Percentiles rank a stretch among this genome's conserved stretches.
Conservation (phyloP, 2,329 filamentous ascomycete genomes). For the Beauveria sp. region DNA sequence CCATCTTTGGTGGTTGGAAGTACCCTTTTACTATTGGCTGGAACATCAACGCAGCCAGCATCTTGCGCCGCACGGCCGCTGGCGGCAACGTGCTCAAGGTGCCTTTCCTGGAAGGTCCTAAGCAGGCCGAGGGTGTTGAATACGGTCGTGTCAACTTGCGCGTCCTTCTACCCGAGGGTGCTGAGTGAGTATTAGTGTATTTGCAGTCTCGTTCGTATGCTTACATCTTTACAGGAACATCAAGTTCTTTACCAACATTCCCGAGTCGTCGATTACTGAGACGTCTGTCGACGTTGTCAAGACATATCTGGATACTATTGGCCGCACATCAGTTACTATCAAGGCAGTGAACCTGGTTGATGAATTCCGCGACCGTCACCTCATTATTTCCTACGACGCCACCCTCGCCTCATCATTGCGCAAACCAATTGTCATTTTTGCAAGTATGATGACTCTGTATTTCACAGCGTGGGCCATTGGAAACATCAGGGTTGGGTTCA, state of each 20-base stretch:
- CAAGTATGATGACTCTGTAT: conserved; percentile 67
- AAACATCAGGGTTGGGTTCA: conserved; percentile 73
- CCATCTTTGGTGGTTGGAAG: conserved; percentile 96
- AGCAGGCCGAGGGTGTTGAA: conserved; percentile 74
- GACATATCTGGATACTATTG: conserved; percentile 90
- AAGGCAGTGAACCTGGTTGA: conserved; percentile 83
- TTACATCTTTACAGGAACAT: conserved; percentile 59
- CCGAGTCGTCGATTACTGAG: conserved; percentile 51
- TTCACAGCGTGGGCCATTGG: conserved; percentile 66
- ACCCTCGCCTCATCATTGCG: conserved; percentile 65
- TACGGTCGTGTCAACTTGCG: conserved; percentile 76
- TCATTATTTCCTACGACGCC: conserved; percentile 85
- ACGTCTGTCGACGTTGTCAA: conserved; percentile 58
- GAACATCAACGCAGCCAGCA: conserved; percentile 77
- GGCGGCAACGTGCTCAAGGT: conserved; percentile 81
- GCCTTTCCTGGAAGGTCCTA: conserved; percentile 88
- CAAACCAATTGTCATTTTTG: conserved; percentile 79
- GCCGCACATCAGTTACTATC: conserved; percentile 74
- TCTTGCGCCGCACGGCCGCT: conserved; percentile 58
- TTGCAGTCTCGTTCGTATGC: conserved; percentile 2
- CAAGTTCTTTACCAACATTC: conserved; percentile 67
- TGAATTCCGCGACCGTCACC: conserved; percentile 73
- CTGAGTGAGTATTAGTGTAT: conserved; percentile 53
- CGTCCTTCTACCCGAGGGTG: conserved; percentile 84
- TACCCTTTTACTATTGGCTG: conserved; percentile 96